phyloP scores from a whole-genome alignment of 306 rosid genomes.

The Prunus armeniaca region DNA sequence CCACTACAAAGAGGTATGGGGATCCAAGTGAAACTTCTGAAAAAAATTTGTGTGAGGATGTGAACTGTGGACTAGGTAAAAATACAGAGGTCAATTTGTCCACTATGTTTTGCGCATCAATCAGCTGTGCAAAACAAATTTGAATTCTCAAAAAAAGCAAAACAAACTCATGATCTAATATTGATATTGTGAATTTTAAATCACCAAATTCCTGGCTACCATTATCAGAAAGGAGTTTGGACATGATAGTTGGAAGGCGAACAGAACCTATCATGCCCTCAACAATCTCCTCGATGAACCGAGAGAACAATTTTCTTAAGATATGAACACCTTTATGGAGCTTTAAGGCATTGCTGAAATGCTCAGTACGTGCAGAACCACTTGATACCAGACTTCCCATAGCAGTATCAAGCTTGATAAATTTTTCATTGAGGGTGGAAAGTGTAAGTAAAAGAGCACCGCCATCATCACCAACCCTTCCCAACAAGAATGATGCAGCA shows the following conservation, averaged over 20 bases:
- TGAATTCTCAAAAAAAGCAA: no score
- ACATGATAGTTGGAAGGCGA: slow-evolving; percentile 89
- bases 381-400: slow-evolving; percentile 51
- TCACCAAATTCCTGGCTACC: slow-evolving; percentile 94
- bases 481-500: slow-evolving; percentile 89
- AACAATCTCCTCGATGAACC: slow-evolving; percentile 86
- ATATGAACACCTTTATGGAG: no score
- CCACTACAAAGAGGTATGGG: no score
- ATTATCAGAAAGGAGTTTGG: slow-evolving; percentile 91
- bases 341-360: slow-evolving; percentile 12
- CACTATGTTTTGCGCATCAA: no score
- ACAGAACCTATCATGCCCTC: slow-evolving; percentile 96
- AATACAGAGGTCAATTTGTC: no score
- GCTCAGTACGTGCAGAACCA: slow-evolving; percentile 40
- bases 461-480: slow-evolving; percentile 94
- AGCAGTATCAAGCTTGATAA: slow-evolving; percentile 72
- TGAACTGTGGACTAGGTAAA: no score
- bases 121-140: no score
- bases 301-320: slow-evolving; percentile 72
- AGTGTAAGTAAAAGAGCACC: slow-evolving; percentile 82
- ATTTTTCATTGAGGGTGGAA: slow-evolving; percentile 71
- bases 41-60: no score
- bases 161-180: no score
- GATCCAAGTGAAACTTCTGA: no score
- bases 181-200: slow-evolving; percentile 72